phyloP scores from a whole-genome alignment of 768 basidiomycete species.

The Lactifluus subvellereus region DNA sequence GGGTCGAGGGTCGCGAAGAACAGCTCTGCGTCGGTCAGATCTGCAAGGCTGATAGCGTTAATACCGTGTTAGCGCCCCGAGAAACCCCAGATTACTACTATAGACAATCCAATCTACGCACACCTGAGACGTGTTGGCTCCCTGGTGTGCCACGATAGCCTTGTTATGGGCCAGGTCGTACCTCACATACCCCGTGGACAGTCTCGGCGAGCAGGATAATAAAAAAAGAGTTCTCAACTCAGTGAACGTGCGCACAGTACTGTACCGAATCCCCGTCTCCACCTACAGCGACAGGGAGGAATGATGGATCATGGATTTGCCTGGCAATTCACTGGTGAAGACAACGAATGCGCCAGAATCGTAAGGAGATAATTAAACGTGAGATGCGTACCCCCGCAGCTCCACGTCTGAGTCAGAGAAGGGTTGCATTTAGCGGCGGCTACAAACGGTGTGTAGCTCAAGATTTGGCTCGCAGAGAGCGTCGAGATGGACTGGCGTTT shows the following conservation, averaged over 20 bases:
- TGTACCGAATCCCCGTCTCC: background rate
- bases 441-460: slow-evolving; percentile 30
- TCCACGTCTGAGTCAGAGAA: background rate
- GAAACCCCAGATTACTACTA: background rate
- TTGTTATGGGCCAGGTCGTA: slow-evolving; percentile 45
- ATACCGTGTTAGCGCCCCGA: background rate
- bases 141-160: slow-evolving; percentile 53
- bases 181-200: slow-evolving; percentile 35
- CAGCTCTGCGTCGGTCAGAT: background rate
- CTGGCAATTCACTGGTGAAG: background rate
- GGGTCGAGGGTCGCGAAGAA: background rate
- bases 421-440: background rate
- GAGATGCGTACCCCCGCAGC: background rate
- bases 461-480: slow-evolving; percentile 31
- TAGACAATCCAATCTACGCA: background rate
- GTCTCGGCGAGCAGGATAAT: background rate
- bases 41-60: background rate
- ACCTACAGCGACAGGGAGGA: background rate
- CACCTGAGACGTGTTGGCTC: slow-evolving; percentile 37
- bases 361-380: too few relatives aligned
- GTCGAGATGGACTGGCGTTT: background rate
- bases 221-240: background rate
- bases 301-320: background rate
- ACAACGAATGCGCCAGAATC: background rate
- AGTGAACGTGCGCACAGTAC: background rate